phyloP scores from a whole-genome alignment of 1,284 basidiomycete genomes.

The Apiotrichum veenhuisii region DNA sequence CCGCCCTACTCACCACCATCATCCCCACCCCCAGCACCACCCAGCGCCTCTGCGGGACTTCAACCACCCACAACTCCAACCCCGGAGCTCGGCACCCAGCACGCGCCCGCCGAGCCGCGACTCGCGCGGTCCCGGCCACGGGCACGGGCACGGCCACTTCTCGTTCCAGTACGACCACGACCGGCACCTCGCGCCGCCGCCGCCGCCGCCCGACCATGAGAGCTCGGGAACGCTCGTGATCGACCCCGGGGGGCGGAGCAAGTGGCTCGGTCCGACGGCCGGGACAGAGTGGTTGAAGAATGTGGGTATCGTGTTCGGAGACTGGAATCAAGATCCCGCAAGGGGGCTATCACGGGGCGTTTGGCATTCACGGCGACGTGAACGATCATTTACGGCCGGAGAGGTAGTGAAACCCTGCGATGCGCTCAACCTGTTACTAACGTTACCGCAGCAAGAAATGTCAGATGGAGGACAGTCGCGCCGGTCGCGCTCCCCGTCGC shows the following conservation, averaged over 20 bases:
- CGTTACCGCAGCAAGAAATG: conserved; percentile 19
- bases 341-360: too few species aligned
- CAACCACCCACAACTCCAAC: too few species aligned
- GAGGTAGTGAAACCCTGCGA: too few species aligned
- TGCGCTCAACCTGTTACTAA: too few species aligned
- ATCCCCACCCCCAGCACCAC: too few species aligned
- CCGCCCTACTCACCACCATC: too few species aligned
- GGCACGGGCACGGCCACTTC: neutral
- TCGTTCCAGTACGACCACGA: neutral
- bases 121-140: neutral
- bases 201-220: conserved; percentile 11
- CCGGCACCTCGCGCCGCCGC: neutral
- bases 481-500: neutral
- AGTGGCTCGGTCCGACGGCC: conserved; percentile 37
- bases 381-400: too few species aligned
- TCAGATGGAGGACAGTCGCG: neutral
- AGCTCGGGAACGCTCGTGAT: conserved; percentile 39
- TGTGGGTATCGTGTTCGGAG: conserved; percentile 19
- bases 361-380: too few species aligned
- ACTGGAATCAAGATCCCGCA: too few species aligned
- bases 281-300: conserved; percentile 42
- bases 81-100: too few species aligned
- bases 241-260: conserved; percentile 28
- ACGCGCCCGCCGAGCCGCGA: neutral
- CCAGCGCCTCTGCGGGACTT: too few species aligned